phyloP scores from a whole-genome alignment of 441 rosid species.

The Erysimum pusillum region DNA sequence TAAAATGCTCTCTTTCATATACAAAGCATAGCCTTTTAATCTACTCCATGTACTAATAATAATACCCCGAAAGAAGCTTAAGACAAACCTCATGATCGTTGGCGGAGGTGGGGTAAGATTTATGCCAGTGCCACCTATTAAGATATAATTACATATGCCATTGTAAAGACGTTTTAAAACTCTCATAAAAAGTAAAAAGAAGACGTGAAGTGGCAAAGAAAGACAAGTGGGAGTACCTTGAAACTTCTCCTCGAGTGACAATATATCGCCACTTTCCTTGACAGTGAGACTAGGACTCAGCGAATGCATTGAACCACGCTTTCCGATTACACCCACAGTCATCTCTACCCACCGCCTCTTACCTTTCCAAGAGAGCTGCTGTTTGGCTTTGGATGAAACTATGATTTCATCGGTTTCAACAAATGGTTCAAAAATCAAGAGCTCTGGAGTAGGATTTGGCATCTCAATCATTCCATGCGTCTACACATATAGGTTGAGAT shows the following conservation, averaged over 20 bases:
- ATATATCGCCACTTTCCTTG: constrained; percentile 90
- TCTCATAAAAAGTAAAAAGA: neutral
- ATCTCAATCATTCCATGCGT: constrained; percentile 95
- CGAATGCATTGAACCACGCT: constrained; percentile 80
- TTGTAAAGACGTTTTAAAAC: constrained; percentile 27
- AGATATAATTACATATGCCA: constrained; percentile 39
- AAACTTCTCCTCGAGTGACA: constrained; percentile 96
- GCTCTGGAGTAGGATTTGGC: constrained; percentile 91
- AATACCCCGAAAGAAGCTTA: constrained; percentile 7
- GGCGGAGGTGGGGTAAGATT: constrained; percentile 95
- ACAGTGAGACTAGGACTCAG: constrained; percentile 91
- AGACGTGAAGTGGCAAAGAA: constrained; percentile 25
- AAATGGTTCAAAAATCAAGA: constrained; percentile 88
- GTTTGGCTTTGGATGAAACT: constrained; percentile 66
- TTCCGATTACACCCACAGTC: constrained; percentile 90
- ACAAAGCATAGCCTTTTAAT: neutral
- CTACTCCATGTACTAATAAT: neutral
- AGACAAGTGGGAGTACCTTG: constrained; percentile 63
- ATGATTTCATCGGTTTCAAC: constrained; percentile 89
- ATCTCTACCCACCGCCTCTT: constrained; percentile 84
- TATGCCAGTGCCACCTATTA: constrained; percentile 96
- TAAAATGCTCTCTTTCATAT: constrained; percentile 9
- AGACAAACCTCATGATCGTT: constrained; percentile 79
- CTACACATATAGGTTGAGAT: constrained; percentile 51
- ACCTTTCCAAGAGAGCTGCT: constrained; percentile 78